Evolutionary conservation across 1,139 yeast genomes (phyloP).

Genomic region (Scheffersomyces titani): DNA sequence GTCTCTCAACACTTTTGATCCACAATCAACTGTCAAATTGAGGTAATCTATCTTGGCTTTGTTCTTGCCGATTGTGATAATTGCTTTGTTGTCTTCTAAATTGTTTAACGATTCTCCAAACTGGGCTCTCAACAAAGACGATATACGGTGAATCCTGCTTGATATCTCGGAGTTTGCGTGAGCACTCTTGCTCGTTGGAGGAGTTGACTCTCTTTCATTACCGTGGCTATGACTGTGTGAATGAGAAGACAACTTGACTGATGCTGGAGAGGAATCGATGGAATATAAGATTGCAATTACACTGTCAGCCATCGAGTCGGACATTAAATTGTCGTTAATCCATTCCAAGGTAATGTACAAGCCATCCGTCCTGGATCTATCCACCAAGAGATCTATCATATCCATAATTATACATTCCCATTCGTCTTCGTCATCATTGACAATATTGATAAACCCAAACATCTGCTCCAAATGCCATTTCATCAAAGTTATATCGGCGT

Average conservation of each 20-base stretch:
- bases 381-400: conserved; percentile 48
- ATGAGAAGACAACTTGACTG: conserved; percentile 79
- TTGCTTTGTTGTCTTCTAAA: conserved; percentile 48
- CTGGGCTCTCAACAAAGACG: conserved; percentile 72
- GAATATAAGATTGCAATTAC: conserved; percentile 86
- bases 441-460: conserved; percentile 82
- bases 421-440: conserved; percentile 61
- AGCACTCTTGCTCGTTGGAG: conserved; percentile 21
- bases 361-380: conserved; percentile 34
- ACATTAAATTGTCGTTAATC: conserved; percentile 81
- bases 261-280: conserved; percentile 93
- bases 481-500: conserved; percentile 78
- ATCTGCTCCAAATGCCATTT: conserved; percentile 91
- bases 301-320: conserved; percentile 93
- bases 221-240: conserved; percentile 49
- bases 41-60: conserved; percentile 70
- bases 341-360: conserved; percentile 72
- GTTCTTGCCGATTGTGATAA: conserved; percentile 67
- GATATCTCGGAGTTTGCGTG: conserved; percentile 40
- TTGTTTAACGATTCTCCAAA: conserved; percentile 74
- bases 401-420: conserved; percentile 55
- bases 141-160: conserved; percentile 63
- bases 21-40: conserved; percentile 70
- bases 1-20: conserved; percentile 74
- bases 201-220: conserved; percentile 13